phyloP scores from a whole-genome alignment of 148 eudicot genomes.

The Heliamphora exappendiculata region DNA sequence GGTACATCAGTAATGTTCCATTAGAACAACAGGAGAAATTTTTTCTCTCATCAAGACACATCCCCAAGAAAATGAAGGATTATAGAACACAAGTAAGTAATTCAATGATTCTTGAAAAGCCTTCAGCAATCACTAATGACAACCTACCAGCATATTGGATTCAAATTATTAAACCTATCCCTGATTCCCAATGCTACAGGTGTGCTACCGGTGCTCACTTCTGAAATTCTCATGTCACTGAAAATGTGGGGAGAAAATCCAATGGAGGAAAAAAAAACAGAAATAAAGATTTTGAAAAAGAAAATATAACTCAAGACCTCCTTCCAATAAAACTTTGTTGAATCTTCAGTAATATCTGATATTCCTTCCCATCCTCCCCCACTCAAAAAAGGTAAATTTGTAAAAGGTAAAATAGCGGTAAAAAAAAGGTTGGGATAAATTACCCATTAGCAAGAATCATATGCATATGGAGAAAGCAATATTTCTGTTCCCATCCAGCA shows the following conservation, averaged over 20 bases:
- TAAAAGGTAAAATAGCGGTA: background rate
- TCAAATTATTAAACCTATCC: constrained; percentile 44
- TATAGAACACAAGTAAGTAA: constrained; percentile 17
- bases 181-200: constrained; percentile 38
- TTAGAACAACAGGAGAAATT: constrained; percentile 7
- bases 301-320: constrained; percentile 30
- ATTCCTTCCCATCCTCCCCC: constrained; percentile 24
- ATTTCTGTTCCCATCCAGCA: background rate
- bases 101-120: constrained; percentile 17
- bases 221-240: constrained; percentile 18
- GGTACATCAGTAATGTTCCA: constrained; percentile 18
- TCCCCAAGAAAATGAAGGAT: constrained; percentile 26
- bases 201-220: constrained; percentile 10
- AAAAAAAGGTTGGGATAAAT: constrained; percentile 18
- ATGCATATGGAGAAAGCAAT: constrained; percentile 8
- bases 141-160: constrained; percentile 34
- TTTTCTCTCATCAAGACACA: constrained; percentile 16
- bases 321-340: constrained; percentile 26
- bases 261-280: constrained; percentile 25
- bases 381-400: constrained; percentile 7
- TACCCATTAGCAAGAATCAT: constrained; percentile 37
- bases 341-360: constrained; percentile 37
- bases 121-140: constrained; percentile 19
- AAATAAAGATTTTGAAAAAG: constrained; percentile 13
- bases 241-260: constrained; percentile 25